Base-by-base conservation (phyloP, 1,284 basidiomycete genomes). In the Anthracocystis panici-leucophaei region DNA sequence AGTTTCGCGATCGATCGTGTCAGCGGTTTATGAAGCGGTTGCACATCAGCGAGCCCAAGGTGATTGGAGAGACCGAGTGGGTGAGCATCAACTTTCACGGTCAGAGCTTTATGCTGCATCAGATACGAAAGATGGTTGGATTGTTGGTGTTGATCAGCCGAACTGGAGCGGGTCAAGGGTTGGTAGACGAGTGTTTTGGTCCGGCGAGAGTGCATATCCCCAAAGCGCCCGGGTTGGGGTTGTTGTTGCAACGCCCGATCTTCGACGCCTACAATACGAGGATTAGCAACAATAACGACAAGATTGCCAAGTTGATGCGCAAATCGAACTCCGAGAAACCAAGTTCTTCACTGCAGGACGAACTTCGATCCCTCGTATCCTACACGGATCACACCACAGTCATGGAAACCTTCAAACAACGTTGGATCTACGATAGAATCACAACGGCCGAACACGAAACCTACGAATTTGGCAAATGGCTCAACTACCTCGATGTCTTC, bases 81-180 rank as follows among this genome's bases (percentile, higher is more conserved):
- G 91, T 99, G 54, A 92, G 92, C 54, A 91, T 99, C 35, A 89
- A 93, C 75, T 92, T 98, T 82, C 94, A 98, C 82, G 97, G 96
- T 0, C 97, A 99, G 86, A 95, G 93, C 78, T 99, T 99, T 86
- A 99, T 99, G 97, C 87, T 99, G 63, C 96, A 99, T 86, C 96
- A 99, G 82, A 89, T 90, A 75, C 92, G 97, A 57, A 99, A 99
- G 87, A 99, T 99, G 97, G 94, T 98, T 87, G 91, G 92, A 1
- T 89, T 91, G 40, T 88, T 96, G 12, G 91, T 98, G 35, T 88
- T 98, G 21, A 48, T 85, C 7, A 76, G 71, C 1, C 61, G 82
- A 3, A 82, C 68, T 2, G 75, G 73, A 12, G 79, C 80, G 18
- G 82, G 75, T 0, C 51, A 59, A 20, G 74, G 77, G 29, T 65